phyloP scores from a whole-genome alignment of 768 basidiomycete species.

The Pleurotus pulmonarius region DNA sequence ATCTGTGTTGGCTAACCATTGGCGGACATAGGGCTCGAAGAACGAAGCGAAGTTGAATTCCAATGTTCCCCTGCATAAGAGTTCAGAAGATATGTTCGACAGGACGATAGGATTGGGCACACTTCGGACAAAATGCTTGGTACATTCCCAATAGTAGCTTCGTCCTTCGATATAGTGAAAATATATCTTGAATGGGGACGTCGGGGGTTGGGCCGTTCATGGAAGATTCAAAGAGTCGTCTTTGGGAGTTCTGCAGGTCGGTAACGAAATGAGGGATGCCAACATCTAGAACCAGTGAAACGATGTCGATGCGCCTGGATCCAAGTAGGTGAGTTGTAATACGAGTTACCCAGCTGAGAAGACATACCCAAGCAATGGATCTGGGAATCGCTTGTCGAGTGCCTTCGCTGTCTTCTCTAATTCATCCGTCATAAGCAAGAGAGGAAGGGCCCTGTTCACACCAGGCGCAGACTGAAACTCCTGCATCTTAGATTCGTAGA shows the following conservation, averaged over 20 bases:
- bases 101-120: not conserved
- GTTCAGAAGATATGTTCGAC: conserved; percentile 2
- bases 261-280: conserved; percentile 61
- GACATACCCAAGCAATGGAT: conserved; percentile 75
- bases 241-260: conserved; percentile 67
- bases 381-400: conserved; percentile 83
- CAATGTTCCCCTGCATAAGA: conserved; percentile 41
- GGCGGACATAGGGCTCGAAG: conserved; percentile 84
- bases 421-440: conserved; percentile 84
- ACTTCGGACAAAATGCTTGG: conserved; percentile 78
- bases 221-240: conserved; percentile 75
- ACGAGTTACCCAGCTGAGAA: not conserved
- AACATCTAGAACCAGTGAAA: conserved; percentile 68
- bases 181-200: conserved; percentile 87
- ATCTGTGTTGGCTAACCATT: conserved; percentile 89
- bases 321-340: conserved; percentile 3
- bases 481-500: conserved; percentile 59
- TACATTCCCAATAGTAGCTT: conserved; percentile 78
- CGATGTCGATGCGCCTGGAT: conserved; percentile 66
- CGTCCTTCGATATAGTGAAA: conserved; percentile 78
- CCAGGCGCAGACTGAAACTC: conserved; percentile 68
- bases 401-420: conserved; percentile 82
- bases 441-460: conserved; percentile 76
- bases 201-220: conserved; percentile 86
- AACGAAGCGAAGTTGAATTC: conserved; percentile 70